phyloP scores from a whole-genome alignment of 805 yeast species.

The Metschnikowia vanudenii region DNA sequence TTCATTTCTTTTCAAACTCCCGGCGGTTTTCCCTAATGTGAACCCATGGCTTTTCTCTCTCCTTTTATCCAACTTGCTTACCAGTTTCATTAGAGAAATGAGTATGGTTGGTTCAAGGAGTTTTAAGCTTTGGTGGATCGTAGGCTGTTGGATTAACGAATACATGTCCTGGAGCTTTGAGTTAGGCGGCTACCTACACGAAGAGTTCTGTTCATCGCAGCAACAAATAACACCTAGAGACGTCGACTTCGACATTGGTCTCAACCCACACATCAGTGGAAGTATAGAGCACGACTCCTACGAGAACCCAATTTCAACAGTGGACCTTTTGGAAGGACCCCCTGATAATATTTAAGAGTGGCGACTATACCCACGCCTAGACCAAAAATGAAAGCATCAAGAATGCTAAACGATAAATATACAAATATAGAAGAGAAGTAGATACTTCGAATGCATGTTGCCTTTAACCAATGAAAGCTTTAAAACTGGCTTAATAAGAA shows the following conservation, averaged over 20 bases:
- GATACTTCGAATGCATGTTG: too few relatives aligned
- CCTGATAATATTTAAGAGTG: background rate
- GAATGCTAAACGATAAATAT: too few relatives aligned
- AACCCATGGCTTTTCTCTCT: slow-evolving; percentile 57
- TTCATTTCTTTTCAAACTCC: slow-evolving; percentile 39
- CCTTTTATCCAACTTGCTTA: slow-evolving; percentile 51
- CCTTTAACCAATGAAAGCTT: too few relatives aligned
- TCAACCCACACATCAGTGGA: slow-evolving; percentile 3
- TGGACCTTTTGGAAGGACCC: slow-evolving; percentile 16
- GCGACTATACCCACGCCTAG: background rate
- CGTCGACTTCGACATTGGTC: slow-evolving; percentile 5
- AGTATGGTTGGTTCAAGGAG: slow-evolving; percentile 56
- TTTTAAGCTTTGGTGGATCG: slow-evolving; percentile 74
- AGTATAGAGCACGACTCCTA: slow-evolving; percentile 1
- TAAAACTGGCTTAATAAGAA: too few relatives aligned
- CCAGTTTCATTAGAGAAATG: slow-evolving; percentile 61
- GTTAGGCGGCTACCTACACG: slow-evolving; percentile 51
- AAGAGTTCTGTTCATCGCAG: slow-evolving; percentile 22
- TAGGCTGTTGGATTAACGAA: slow-evolving; percentile 75
- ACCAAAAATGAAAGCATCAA: background rate
- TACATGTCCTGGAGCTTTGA: slow-evolving; percentile 68
- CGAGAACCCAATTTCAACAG: slow-evolving; percentile 5
- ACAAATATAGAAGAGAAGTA: too few relatives aligned
- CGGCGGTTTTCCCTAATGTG: slow-evolving; percentile 46
- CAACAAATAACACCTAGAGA: slow-evolving; percentile 1